Evolutionary conservation across 2,329 filamentous ascomycete genomes (phyloP).

Genomic region (Pseudogymnoascus sp.): DNA sequence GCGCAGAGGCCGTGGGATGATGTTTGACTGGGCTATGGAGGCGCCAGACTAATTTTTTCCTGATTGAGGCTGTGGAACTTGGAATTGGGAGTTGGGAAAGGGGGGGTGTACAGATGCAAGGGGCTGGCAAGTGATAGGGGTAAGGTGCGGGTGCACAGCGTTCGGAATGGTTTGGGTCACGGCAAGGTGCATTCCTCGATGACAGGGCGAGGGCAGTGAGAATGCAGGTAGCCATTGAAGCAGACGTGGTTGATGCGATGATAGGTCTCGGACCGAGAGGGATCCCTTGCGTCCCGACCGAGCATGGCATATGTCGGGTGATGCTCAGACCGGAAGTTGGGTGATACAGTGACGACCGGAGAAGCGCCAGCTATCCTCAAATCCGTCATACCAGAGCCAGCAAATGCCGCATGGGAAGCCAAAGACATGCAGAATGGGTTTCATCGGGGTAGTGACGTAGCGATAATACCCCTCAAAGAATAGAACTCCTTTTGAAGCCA

Average conservation of each 20-base stretch:
- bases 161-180: neutral
- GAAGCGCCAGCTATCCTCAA: neutral
- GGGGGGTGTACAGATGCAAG: neutral
- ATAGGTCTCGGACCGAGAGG: neutral
- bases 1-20: conserved; percentile 12
- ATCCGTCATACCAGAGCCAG: neutral
- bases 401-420: neutral
- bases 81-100: neutral
- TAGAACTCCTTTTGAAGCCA: neutral
- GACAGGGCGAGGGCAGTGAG: neutral
- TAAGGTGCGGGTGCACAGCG: neutral
- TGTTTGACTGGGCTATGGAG: neutral
- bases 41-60: neutral
- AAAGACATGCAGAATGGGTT: neutral
- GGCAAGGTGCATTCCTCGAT: neutral
- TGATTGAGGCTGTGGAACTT: neutral
- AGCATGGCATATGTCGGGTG: neutral
- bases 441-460: neutral
- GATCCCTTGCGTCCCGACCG: neutral
- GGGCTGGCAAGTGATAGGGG: neutral
- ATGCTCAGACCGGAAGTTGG: neutral
- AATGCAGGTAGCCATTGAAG: neutral
- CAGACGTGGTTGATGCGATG: neutral
- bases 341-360: neutral
- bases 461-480: neutral